Evolutionary conservation across 2,329 filamentous ascomycete species (phyloP).

Genomic region (Graphilbum ipis-grandicollis): DNA sequence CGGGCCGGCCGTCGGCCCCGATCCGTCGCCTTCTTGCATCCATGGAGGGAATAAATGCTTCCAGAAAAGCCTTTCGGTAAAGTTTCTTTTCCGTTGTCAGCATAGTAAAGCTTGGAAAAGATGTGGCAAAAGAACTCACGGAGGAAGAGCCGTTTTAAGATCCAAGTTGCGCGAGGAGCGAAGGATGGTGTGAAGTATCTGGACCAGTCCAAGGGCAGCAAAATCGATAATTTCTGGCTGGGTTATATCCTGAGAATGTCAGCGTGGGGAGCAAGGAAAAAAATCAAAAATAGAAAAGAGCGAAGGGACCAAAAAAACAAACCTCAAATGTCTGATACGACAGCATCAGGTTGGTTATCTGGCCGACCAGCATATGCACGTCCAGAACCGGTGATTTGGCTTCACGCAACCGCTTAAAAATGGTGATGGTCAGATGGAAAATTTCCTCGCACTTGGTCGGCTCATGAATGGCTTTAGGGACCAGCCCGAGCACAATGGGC

Average conservation of each 20-base stretch:
- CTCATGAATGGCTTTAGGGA: slow-evolving; percentile 17
- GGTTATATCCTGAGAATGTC: slow-evolving; percentile 21
- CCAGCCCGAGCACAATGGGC: slow-evolving; percentile 22
- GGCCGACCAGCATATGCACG: slow-evolving; percentile 11
- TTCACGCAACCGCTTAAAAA: slow-evolving; percentile 23
- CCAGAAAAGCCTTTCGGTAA: slow-evolving; percentile 36
- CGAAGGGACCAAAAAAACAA: too few relatives aligned
- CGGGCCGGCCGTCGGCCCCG: slow-evolving; percentile 1
- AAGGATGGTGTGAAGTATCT: slow-evolving; percentile 16
- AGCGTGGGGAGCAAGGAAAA: too few relatives aligned
- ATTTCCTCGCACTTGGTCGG: slow-evolving; percentile 25
- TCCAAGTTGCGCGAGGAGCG: slow-evolving; percentile 6
- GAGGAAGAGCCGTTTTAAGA: slow-evolving; percentile 3
- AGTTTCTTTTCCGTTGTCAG: too few relatives aligned
- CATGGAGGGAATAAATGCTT: slow-evolving; percentile 47
- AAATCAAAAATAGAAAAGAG: slow-evolving; percentile 4
- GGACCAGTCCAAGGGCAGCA: slow-evolving; percentile 19
- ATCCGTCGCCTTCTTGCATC: slow-evolving; percentile 5
- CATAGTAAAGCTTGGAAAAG: too few relatives aligned
- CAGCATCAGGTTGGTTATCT: slow-evolving; percentile 12
- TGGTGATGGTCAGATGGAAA: slow-evolving; percentile 21
- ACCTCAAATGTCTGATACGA: slow-evolving; percentile 16
- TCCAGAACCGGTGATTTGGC: slow-evolving; percentile 15
- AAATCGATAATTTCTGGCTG: slow-evolving; percentile 18
- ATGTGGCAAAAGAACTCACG: too few relatives aligned